Percentiles rank a stretch among this genome's conserved stretches.
Evolutionary conservation across 2,329 filamentous ascomycete species (phyloP).

Genomic region (Periconia macrospinosa): DNA sequence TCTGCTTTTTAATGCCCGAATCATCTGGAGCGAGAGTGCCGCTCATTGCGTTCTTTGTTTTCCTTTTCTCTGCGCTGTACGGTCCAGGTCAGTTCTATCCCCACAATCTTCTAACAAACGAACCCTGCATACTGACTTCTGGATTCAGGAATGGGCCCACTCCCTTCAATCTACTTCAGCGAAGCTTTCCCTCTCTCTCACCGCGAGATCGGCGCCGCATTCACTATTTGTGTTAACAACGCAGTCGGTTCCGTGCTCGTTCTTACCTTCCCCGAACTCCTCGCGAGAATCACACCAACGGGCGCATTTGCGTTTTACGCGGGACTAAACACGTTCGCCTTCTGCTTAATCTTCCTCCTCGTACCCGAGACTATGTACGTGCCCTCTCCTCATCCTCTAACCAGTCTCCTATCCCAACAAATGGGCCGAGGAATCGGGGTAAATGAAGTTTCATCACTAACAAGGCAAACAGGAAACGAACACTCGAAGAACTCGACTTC

Average conservation of each 20-base stretch:
- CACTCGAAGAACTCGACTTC: slow-evolving; percentile 35
- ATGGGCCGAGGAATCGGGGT: not conserved
- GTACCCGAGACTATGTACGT: slow-evolving; percentile 30
- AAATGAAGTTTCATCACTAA: not conserved
- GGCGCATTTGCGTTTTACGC: slow-evolving; percentile 47
- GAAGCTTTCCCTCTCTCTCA: slow-evolving; percentile 71
- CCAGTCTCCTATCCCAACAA: not conserved
- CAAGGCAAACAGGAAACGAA: slow-evolving; percentile 19
- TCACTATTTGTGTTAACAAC: slow-evolving; percentile 46
- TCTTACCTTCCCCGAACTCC: slow-evolving; percentile 43
- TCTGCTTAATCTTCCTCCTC: slow-evolving; percentile 33
- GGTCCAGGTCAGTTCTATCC: slow-evolving; percentile 12
- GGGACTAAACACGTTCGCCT: slow-evolving; percentile 30
- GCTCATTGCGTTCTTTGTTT: slow-evolving; percentile 59
- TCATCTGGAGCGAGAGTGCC: slow-evolving; percentile 46
- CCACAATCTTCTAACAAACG: not conserved
- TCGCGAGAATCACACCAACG: slow-evolving; percentile 36
- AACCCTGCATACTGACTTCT: slow-evolving; percentile 1
- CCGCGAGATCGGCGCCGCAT: slow-evolving; percentile 51
- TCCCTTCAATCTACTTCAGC: slow-evolving; percentile 55
- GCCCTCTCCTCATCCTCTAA: not conserved
- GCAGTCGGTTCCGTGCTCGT: slow-evolving; percentile 31
- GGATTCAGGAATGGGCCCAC: slow-evolving; percentile 49
- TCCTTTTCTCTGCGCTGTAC: slow-evolving; percentile 43
- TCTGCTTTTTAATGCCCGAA: slow-evolving; percentile 55